Evolutionary conservation across 306 rosid genomes (phyloP), one percentile per base, ranked within the genome.

Genomic region (Elaeagnus macrophylla): DNA sequence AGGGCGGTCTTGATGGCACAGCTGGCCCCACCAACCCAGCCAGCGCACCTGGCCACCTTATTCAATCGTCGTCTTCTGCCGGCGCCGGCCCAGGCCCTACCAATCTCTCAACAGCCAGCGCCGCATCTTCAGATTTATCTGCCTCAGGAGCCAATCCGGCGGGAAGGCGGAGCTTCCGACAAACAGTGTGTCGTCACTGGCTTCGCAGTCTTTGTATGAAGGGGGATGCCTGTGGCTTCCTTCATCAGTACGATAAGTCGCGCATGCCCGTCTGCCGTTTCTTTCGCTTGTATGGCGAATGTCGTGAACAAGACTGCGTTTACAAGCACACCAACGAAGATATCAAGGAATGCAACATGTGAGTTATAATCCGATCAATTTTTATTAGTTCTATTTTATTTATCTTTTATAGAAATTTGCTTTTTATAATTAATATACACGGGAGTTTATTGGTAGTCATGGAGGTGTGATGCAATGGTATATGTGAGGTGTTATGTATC

Each of bases 141-240:
- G 72, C 66, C 36, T 59, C 60, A 6, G 45, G 57, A 0, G 11
- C 55, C 12, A 71, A 78, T 54, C 38, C 44, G 10, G 61, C 76
- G 0, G 85, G 89, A 2, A 66, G 96, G 52, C 67, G 96, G 69
- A 91, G 99, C 79, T 87, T 82, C 70, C 93, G 99, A 25, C 99
- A 91, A 70, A 91, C 99, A 51, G 99, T 91, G 52, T 91, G 99
- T 64, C 80, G 99, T 37, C 99, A 91, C 78, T 91, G 99, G 99
- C 87, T 91, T 1, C 83, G 96, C 1, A 81, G 96, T 48, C 71
- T 91, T 14, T 91, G 99, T 51, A 91, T 91, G 99, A 91, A 91
- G 62, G 99, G 99, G 8, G 99, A 91, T 12, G 95, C 99, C 40
- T 91, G 99, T 62, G 99, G 99, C 50, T 91, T 91, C 71, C 75